Evolutionary conservation across 208 protist species (phyloP).

Genomic region (Leishmania guyanensis): DNA sequence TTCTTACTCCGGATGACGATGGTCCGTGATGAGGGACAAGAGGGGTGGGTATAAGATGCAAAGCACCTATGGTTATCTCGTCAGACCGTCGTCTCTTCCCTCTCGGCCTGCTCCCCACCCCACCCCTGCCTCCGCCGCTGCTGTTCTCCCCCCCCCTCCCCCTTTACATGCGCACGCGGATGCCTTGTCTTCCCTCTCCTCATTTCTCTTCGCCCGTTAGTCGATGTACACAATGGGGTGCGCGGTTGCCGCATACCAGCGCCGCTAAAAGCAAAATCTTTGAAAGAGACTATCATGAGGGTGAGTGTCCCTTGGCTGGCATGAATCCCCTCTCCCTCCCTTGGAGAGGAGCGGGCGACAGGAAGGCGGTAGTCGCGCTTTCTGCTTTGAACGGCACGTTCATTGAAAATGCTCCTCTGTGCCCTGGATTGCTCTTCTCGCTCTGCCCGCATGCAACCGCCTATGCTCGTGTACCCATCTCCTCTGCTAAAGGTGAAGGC

Average conservation of each 20-base stretch:
- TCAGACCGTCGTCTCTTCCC: neutral
- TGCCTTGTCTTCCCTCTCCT: neutral
- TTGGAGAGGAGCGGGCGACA: neutral
- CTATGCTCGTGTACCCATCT: neutral
- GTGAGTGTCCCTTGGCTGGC: neutral
- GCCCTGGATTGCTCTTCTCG: neutral
- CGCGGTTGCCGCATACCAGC: neutral
- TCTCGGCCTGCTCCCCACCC: neutral
- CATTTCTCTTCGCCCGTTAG: neutral
- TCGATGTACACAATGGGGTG: neutral
- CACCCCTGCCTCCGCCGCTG: no score
- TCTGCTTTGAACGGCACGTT: neutral
- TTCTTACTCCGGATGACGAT: neutral
- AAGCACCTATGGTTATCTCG: neutral
- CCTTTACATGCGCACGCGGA: neutral
- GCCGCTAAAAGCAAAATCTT: neutral
- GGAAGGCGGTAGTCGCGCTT: neutral
- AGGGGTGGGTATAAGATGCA: neutral
- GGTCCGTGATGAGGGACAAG: neutral
- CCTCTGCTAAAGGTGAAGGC: neutral
- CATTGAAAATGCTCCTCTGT: neutral
- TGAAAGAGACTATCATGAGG: neutral
- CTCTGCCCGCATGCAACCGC: neutral
- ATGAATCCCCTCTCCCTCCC: neutral
- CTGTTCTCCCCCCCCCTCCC: neutral